A percentile compares a stretch with the other conserved stretches of the same genome.
phyloP scores from a whole-genome alignment of 192 early-diverging fungal genomes.

The Backusella tuberculispora region DNA sequence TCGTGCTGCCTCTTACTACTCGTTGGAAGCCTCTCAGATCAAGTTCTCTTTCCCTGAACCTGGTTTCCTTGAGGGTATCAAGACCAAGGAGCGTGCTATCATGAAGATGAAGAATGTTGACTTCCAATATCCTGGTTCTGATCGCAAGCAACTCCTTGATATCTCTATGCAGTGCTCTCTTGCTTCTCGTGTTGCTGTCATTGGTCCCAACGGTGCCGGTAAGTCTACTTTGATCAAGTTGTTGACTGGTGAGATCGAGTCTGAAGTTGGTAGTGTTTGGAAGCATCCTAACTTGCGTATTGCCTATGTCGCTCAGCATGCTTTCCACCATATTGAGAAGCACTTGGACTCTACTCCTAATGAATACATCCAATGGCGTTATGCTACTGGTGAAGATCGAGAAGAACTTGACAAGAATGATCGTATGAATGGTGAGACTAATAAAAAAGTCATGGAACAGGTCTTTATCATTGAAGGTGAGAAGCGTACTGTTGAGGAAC shows the following conservation, averaged over 20 bases:
- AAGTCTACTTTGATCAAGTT: slow-evolving; percentile 77
- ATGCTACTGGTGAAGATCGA: slow-evolving; percentile 75
- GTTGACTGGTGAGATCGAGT: slow-evolving; percentile 72
- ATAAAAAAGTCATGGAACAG: slow-evolving; percentile 60
- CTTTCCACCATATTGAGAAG: slow-evolving; percentile 85
- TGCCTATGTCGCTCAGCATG: slow-evolving; percentile 86
- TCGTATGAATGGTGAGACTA: slow-evolving; percentile 68
- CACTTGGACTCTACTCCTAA: slow-evolving; percentile 78
- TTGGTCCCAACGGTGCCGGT: slow-evolving; percentile 79
- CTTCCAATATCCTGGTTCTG: slow-evolving; percentile 71
- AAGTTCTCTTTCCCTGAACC: slow-evolving; percentile 77
- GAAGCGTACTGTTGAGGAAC: slow-evolving; percentile 65
- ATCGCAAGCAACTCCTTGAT: slow-evolving; percentile 59
- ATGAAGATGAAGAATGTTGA: slow-evolving; percentile 75
- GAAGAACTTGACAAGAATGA: slow-evolving; percentile 78
- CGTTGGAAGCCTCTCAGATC: slow-evolving; percentile 64
- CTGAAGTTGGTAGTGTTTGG: slow-evolving; percentile 71
- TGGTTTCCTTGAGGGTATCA: slow-evolving; percentile 76
- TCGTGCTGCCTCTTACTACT: slow-evolving; percentile 79
- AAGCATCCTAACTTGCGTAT: slow-evolving; percentile 61
- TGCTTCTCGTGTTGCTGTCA: slow-evolving; percentile 77
- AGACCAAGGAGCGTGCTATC: slow-evolving; percentile 76
- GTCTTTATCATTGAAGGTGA: slow-evolving; percentile 56
- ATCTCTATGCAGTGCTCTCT: slow-evolving; percentile 69
- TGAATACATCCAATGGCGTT: slow-evolving; percentile 85